A percentile compares a stretch with the other conserved stretches of the same genome.
phyloP scores from a whole-genome alignment of 1,284 basidiomycete species.

The Apiotrichum siamense region DNA sequence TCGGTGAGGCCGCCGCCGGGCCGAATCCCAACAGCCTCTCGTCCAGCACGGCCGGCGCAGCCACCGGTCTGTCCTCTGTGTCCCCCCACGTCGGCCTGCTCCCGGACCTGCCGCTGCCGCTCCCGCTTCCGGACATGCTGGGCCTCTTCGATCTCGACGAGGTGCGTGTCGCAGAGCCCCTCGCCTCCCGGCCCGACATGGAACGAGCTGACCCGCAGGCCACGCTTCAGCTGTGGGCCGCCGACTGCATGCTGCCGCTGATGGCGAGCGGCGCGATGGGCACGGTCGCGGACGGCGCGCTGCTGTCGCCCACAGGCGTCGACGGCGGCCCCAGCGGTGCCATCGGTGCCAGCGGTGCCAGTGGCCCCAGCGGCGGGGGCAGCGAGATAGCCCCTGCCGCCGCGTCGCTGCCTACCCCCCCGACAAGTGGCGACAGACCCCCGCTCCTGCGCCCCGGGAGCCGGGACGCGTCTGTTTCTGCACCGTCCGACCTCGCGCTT shows the following conservation, averaged over 20 bases:
- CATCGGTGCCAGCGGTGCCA: neutral
- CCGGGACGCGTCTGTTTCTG: too few species aligned
- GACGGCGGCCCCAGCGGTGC: too few species aligned
- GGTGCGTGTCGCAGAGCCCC: conserved; percentile 11
- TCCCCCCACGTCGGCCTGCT: neutral
- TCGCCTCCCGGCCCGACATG: too few species aligned
- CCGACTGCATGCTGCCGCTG: conserved; percentile 25
- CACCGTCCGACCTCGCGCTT: too few species aligned
- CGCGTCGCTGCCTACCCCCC: neutral
- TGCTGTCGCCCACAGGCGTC: too few species aligned
- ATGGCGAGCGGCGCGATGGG: neutral
- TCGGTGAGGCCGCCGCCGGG: neutral
- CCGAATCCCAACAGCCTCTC: neutral
- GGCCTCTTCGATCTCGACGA: conserved; percentile 22
- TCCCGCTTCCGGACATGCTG: neutral
- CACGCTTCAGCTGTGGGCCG: conserved; percentile 29
- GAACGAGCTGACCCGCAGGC: conserved; percentile 17
- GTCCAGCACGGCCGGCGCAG: neutral
- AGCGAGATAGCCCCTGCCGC: too few species aligned
- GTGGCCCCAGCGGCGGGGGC: too few species aligned
- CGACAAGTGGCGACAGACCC: too few species aligned
- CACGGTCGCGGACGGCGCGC: too few species aligned
- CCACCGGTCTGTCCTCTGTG: neutral
- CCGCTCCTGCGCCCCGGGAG: neutral
- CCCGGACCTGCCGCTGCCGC: neutral